Evolutionary conservation across 23 red algal genomes (phyloP).

Genomic region (Rhodosorus marinus): DNA sequence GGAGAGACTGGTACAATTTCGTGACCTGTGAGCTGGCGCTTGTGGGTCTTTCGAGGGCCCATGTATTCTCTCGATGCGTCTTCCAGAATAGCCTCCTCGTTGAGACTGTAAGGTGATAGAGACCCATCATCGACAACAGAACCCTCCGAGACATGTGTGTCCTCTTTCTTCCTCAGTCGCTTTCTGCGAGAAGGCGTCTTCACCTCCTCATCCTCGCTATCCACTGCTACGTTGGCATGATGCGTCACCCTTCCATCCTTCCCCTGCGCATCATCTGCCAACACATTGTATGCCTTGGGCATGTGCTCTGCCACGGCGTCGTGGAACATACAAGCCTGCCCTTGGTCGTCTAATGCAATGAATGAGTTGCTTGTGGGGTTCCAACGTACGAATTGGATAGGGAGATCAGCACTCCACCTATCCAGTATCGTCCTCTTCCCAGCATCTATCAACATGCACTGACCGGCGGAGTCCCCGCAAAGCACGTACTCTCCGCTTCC

Average conservation of each 20-base stretch:
- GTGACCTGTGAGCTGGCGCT: too few relatives aligned
- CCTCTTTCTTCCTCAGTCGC: constrained; percentile 8
- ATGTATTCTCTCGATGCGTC: too few relatives aligned
- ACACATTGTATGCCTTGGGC: not conserved
- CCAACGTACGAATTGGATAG: constrained; percentile 21
- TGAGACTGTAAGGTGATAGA: not conserved
- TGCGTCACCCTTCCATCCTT: constrained; percentile 7
- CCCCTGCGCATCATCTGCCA: constrained; percentile 1
- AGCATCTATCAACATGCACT: constrained; percentile 17
- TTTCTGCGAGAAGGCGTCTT: constrained; percentile 1
- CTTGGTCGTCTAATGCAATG: constrained; percentile 20
- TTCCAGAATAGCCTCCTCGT: not conserved
- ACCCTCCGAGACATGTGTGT: constrained; percentile 7
- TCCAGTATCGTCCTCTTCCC: constrained; percentile 7
- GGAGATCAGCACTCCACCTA: constrained; percentile 15
- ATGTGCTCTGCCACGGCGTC: constrained; percentile 28
- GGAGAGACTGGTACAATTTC: constrained; percentile 1
- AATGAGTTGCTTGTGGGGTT: constrained; percentile 19
- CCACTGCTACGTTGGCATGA: constrained; percentile 2
- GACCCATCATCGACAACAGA: constrained; percentile 3
- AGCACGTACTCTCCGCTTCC: constrained; percentile 17
- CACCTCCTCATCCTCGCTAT: constrained; percentile 14
- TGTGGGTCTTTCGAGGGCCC: too few relatives aligned
- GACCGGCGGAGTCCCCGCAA: constrained; percentile 5
- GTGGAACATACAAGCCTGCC: constrained; percentile 30